Base-by-base conservation (phyloP, 2,329 filamentous ascomycete genomes). In the Diaporthe vexans region DNA sequence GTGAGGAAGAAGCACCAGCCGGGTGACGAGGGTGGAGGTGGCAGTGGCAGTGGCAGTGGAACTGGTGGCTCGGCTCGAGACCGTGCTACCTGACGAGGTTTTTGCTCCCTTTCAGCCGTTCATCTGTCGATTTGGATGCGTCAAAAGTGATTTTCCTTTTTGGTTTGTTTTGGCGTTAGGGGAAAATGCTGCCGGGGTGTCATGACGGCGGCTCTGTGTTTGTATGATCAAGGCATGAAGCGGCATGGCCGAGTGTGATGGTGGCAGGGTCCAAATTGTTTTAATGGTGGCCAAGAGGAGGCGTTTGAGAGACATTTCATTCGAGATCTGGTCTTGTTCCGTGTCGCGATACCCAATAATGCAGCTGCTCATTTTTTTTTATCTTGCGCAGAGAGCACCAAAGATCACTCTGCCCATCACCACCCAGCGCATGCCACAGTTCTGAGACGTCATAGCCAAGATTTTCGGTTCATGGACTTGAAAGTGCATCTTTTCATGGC, bases 341-440 rank as follows among this genome's bases (percentile, higher is more conserved):
- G 26, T 63, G 58, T 29, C n/a, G 37, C 15, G 17, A 63, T 63
- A 26, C 21, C 58, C 58, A 63, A 11, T 11, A 63, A 63, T 33
- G 59, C 40, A 63, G 40, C 15, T 63, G 11, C 11, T 13, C 24
- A 43, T 9, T 40, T 26, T 17, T 43, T 19, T 43, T 43, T 2
- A 61, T 43, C 19, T 29, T 61, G 35, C n/a, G 56, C 33, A 24
- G 33, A 40, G 7, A 37, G 11, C 33, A 4, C 15, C 33, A 37
- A 24, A 40, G 11, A n/a, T 26, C 4, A 15, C n/a, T 26, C n/a
- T 26, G n/a, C n/a, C 26, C n/a, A 13, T 59, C 56, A 6, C 24
- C 3, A 15, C 4, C 56, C 33, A 15, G 7, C 33, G 3, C 6
- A 4, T 35, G 56, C 21, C 13, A 58, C 29, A 9, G 56, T 37